These are phyloP conservation scores for Tolypocladium guangdongense DNA, from an alignment of 2,329 filamentous ascomycete species.

Conservation along the genomic window DNA sequence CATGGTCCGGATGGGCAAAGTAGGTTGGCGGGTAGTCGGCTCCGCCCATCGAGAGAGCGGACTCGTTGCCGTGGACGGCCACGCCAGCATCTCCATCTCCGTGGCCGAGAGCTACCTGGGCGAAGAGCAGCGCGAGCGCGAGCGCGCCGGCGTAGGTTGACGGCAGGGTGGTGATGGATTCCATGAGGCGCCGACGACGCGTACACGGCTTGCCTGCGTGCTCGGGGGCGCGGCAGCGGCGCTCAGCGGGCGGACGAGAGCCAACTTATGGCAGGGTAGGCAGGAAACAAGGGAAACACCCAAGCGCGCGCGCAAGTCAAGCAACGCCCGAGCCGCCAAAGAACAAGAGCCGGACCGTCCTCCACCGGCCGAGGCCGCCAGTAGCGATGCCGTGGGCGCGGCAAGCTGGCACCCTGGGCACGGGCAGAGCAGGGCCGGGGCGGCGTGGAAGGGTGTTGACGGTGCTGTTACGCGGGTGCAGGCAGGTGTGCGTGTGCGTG, in stretches of 20 bases:
- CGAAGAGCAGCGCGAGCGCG: not conserved
- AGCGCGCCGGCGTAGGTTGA: not conserved
- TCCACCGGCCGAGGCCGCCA: not conserved
- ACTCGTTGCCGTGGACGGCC: conserved; percentile 6
- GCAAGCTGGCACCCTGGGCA: not conserved
- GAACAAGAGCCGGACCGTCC: not conserved
- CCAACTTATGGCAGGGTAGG: not conserved
- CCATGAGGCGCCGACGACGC: not conserved
- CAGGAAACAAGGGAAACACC: not conserved
- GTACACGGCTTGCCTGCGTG: not conserved
- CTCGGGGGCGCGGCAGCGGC: not conserved
- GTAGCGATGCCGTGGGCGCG: not conserved
- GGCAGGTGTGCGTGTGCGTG: no score
- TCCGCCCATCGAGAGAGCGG: conserved; percentile 8
- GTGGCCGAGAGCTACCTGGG: not conserved
- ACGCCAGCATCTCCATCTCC: not conserved
- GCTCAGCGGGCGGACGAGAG: not conserved
- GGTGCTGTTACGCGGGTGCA: no score
- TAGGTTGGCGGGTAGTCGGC: conserved; percentile 39
- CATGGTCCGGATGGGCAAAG: conserved; percentile 44
- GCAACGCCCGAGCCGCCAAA: not conserved
- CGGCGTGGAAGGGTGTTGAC: no score
- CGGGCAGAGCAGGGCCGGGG: not conserved
- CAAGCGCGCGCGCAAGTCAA: not conserved
- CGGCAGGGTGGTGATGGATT: not conserved